A percentile compares a stretch with the other conserved stretches of the same genome.
phyloP scores from a whole-genome alignment of 2,329 filamentous ascomycete species.

The Fonsecaea nubica region DNA sequence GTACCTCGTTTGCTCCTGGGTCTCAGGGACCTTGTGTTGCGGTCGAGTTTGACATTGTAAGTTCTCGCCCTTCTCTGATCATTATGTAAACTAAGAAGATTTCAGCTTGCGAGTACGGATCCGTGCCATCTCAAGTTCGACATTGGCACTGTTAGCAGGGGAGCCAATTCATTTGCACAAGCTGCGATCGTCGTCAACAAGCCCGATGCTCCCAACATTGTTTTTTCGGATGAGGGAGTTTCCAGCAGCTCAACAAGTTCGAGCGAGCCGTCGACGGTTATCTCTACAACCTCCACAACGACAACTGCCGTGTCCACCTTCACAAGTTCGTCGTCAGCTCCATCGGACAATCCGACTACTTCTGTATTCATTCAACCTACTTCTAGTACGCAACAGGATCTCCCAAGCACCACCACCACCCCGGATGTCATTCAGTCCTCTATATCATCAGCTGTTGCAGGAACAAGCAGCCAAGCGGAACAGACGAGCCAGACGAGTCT shows the following conservation, averaged over 20 bases:
- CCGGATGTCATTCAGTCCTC: background rate
- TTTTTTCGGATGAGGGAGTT: constrained; percentile 14
- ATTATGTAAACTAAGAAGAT: background rate
- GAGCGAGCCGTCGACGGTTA: constrained; percentile 18
- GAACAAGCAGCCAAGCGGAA: background rate
- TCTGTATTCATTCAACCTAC: background rate
- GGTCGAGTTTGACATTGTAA: constrained; percentile 33
- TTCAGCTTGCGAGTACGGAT: constrained; percentile 25
- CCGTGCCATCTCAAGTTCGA: constrained; percentile 32
- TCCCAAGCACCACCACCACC: background rate
- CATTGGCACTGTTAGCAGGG: constrained; percentile 25
- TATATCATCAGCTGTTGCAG: background rate
- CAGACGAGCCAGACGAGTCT: background rate
- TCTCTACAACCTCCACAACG: constrained; percentile 7
- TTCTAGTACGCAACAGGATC: constrained; percentile 10
- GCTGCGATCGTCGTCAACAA: constrained; percentile 32
- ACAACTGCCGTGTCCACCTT: background rate
- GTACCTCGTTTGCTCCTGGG: constrained; percentile 26
- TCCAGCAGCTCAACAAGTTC: constrained; percentile 6
- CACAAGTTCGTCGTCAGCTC: background rate
- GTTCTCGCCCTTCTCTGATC: background rate
- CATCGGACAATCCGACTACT: background rate
- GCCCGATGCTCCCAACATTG: constrained; percentile 29
- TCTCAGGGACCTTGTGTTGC: constrained; percentile 30
- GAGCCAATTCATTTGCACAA: constrained; percentile 30